Conservation (phyloP, 148 eudicot genomes). For the Rheum nobile region DNA sequence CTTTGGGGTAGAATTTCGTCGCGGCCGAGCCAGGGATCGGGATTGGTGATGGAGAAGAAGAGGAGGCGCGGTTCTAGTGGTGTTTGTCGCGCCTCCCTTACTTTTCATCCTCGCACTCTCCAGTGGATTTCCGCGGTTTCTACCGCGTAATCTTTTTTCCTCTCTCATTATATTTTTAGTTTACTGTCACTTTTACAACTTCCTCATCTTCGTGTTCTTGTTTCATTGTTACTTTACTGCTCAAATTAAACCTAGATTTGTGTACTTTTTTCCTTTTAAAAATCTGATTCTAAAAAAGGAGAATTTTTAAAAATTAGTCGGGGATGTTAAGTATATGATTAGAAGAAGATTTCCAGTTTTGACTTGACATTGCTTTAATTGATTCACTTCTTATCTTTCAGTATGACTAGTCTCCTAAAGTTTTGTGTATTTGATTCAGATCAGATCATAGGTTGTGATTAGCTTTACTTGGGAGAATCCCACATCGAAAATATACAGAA, state of each 20-base stretch:
- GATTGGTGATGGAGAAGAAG: constrained; percentile 16
- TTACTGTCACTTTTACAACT: not conserved
- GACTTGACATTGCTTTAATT: not conserved
- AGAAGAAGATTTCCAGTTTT: not conserved
- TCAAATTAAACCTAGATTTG: too few species aligned
- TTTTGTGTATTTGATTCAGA: not conserved
- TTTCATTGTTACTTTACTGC: too few species aligned
- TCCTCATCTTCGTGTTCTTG: not conserved
- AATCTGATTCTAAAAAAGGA: too few species aligned
- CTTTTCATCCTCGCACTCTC: constrained; percentile 29
- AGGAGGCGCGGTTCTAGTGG: constrained; percentile 22
- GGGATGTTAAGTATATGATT: not conserved
- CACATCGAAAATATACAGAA: too few species aligned
- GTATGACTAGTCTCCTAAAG: not conserved
- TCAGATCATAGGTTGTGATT: too few species aligned
- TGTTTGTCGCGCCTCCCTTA: constrained; percentile 35
- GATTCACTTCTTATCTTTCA: not conserved
- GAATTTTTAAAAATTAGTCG: too few species aligned
- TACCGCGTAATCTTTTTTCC: constrained; percentile 26
- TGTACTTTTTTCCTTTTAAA: too few species aligned
- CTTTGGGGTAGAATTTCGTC: not conserved
- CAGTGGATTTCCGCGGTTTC: constrained; percentile 48
- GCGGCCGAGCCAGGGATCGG: not conserved
- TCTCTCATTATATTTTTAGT: not conserved
- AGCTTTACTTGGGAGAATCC: too few species aligned